phyloP scores from a whole-genome alignment of 2,329 filamentous ascomycete species.

The Phialophora tarda region DNA sequence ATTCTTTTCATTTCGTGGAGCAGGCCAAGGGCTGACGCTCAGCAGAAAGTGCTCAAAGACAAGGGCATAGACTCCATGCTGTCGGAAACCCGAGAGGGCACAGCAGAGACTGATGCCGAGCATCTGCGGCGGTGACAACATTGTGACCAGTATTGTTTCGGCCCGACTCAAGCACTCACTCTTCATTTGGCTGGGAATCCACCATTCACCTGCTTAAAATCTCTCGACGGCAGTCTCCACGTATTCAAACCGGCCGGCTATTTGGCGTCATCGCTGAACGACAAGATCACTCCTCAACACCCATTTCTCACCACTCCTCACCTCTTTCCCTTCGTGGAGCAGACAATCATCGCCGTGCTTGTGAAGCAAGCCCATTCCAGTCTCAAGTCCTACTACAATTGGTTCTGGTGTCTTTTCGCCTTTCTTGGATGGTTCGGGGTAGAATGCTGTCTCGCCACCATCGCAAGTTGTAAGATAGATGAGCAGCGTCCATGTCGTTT shows the following conservation, averaged over 20 bases:
- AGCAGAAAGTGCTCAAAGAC: slow-evolving; percentile 80
- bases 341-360: slow-evolving; percentile 89
- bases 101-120: slow-evolving; percentile 81
- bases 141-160: not conserved
- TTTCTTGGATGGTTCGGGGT: slow-evolving; percentile 66
- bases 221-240: not conserved
- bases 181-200: not conserved
- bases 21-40: not conserved
- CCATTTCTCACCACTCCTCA: slow-evolving; percentile 85
- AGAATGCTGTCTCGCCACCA: slow-evolving; percentile 92
- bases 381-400: slow-evolving; percentile 74
- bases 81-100: slow-evolving; percentile 86
- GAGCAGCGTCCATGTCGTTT: slow-evolving; percentile 89
- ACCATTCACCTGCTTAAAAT: not conserved
- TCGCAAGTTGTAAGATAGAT: slow-evolving; percentile 84
- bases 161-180: not conserved
- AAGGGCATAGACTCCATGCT: slow-evolving; percentile 92
- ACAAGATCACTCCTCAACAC: slow-evolving; percentile 80
- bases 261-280: slow-evolving; percentile 45
- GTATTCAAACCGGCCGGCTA: not conserved
- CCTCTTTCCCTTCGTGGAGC: slow-evolving; percentile 83
- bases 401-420: slow-evolving; percentile 55
- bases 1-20: slow-evolving; percentile 39
- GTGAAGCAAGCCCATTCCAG: slow-evolving; percentile 85
- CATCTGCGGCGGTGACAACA: slow-evolving; percentile 57